A percentile compares a stretch with the other conserved stretches of the same genome.
These are phyloP conservation scores for Colletotrichum phormii DNA, from an alignment of 2,329 filamentous ascomycete genomes.

Conservation along the genomic window DNA sequence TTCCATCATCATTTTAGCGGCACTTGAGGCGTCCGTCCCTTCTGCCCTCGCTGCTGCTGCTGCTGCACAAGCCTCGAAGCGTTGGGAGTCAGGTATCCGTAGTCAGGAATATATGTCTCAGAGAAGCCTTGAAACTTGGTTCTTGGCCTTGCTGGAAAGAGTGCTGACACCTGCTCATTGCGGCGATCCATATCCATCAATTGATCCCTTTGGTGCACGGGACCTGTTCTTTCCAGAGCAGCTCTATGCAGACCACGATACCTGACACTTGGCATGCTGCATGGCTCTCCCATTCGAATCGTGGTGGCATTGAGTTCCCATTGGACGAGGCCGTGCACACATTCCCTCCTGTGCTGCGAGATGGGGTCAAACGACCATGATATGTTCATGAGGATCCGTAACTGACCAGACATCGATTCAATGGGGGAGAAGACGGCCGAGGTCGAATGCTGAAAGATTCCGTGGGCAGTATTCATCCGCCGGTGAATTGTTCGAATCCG, in stretches of 20 bases:
- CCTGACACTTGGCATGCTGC: slow-evolving; percentile 13
- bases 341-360: neutral
- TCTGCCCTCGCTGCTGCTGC: slow-evolving; percentile 15
- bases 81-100: slow-evolving; percentile 24
- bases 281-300: slow-evolving; percentile 24
- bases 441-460: neutral
- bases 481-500: slow-evolving; percentile 11
- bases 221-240: slow-evolving; percentile 10
- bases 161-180: slow-evolving; percentile 17
- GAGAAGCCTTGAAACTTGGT: slow-evolving; percentile 32
- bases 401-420: neutral
- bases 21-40: slow-evolving; percentile 15
- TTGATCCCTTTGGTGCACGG: slow-evolving; percentile 15
- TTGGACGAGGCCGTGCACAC: slow-evolving; percentile 20
- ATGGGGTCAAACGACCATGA: neutral
- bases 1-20: slow-evolving; percentile 19
- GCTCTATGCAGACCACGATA: slow-evolving; percentile 14
- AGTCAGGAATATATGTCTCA: slow-evolving; percentile 37
- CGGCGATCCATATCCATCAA: neutral
- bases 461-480: neutral
- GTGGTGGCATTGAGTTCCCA: slow-evolving; percentile 1
- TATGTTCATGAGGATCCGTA: neutral
- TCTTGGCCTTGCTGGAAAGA: slow-evolving; percentile 19
- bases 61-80: slow-evolving; percentile 24
- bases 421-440: neutral